Evolutionary conservation across 306 rosid genomes (phyloP).

Genomic region (Senna tora): DNA sequence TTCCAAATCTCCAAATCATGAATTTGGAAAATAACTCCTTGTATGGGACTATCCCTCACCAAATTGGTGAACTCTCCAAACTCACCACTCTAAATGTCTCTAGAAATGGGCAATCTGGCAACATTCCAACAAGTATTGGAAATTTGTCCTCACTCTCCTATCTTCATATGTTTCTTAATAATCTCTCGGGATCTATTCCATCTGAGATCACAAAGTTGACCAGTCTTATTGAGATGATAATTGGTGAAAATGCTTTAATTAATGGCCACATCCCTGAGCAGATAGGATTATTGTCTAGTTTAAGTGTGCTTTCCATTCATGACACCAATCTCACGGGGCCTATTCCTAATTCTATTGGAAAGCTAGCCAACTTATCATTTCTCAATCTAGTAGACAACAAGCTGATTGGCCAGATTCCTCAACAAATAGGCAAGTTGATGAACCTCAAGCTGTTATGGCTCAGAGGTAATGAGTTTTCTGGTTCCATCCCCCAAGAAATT

Average conservation of each 20-base stretch:
- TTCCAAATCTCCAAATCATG: neutral
- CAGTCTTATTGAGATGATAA: neutral
- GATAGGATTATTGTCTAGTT: too few species aligned
- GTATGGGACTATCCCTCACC: conserved; percentile 11
- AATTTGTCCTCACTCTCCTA: too few species aligned
- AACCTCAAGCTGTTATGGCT: neutral
- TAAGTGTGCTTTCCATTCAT: too few species aligned
- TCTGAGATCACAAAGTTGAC: neutral
- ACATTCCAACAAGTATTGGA: too few species aligned
- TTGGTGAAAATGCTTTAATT: too few species aligned
- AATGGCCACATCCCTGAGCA: too few species aligned
- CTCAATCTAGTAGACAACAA: neutral
- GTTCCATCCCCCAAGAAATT: conserved; percentile 43
- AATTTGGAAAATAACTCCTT: conserved; percentile 2
- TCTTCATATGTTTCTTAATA: neutral
- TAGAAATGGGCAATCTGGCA: too few species aligned
- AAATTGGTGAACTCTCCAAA: conserved; percentile 1
- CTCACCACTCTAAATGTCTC: neutral
- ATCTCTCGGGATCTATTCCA: neutral
- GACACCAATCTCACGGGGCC: too few species aligned
- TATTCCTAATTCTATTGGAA: too few species aligned
- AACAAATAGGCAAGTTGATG: conserved; percentile 8
- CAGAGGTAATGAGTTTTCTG: neutral
- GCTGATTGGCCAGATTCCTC: neutral
- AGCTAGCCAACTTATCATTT: too few species aligned